A percentile compares a stretch with the other conserved stretches of the same genome.
Evolutionary conservation across 768 basidiomycete species (phyloP).

Genomic region (Mycena filopes): DNA sequence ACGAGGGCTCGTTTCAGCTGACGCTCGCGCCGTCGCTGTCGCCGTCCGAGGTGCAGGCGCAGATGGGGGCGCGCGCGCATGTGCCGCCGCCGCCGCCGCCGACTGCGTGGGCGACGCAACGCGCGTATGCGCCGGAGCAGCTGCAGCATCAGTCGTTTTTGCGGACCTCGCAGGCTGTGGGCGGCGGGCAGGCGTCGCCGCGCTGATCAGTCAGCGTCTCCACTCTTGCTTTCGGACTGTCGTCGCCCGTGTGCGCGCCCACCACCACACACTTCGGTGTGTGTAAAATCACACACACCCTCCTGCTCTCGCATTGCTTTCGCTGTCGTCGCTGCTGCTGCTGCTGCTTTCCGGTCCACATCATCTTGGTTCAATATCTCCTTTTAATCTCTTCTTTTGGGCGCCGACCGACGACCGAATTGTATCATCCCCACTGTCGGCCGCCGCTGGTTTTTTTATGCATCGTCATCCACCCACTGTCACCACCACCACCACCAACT

Average conservation of each 20-base stretch:
- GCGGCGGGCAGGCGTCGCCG: constrained; percentile 16
- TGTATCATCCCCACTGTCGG: background rate
- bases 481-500: constrained; percentile 3
- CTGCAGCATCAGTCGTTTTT: constrained; percentile 60
- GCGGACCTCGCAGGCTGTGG: constrained; percentile 50
- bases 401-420: background rate
- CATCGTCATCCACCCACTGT: background rate
- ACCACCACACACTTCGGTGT: background rate
- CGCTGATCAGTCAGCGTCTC: no score
- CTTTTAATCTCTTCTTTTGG: background rate
- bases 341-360: constrained; percentile 12
- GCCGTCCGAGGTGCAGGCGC: constrained; percentile 36
- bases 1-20: constrained; percentile 73
- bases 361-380: background rate
- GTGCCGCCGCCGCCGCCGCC: constrained; percentile 32
- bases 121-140: constrained; percentile 42
- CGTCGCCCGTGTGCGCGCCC: no score
- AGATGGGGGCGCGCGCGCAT: constrained; percentile 26
- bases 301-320: constrained; percentile 25
- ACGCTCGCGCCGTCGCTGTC: constrained; percentile 43
- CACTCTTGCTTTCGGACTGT: no score
- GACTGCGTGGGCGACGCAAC: constrained; percentile 37
- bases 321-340: background rate
- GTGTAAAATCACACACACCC: background rate
- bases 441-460: background rate